Evolutionary conservation across 2,329 filamentous ascomycete species (phyloP).

Genomic region (Monosporascus sp.): DNA sequence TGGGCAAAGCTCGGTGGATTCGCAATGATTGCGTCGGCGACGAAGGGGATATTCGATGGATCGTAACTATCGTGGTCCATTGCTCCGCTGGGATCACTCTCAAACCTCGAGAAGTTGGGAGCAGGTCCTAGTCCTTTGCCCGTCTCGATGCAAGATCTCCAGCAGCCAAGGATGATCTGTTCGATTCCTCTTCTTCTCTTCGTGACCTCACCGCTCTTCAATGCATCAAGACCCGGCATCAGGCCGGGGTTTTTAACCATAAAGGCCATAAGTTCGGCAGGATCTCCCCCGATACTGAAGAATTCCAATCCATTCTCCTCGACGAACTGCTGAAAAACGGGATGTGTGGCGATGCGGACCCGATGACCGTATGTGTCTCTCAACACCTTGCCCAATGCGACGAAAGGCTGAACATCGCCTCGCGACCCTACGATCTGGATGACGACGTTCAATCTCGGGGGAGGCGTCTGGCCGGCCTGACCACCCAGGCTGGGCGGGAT

Average conservation of each 20-base stretch:
- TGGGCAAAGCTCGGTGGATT: constrained; percentile 64
- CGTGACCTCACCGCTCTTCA: constrained; percentile 62
- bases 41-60: constrained; percentile 21
- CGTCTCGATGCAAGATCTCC: constrained; percentile 68
- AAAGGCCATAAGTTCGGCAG: constrained; percentile 47
- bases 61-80: not conserved
- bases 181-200: constrained; percentile 62
- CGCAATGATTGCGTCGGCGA: constrained; percentile 36
- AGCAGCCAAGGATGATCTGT: constrained; percentile 64
- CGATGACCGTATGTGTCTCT: constrained; percentile 44
- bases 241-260: constrained; percentile 74
- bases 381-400: constrained; percentile 48
- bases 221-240: constrained; percentile 64
- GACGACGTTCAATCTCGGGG: constrained; percentile 42
- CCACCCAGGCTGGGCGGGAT: constrained; percentile 69
- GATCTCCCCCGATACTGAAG: constrained; percentile 52
- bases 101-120: constrained; percentile 31
- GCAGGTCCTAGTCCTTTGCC: constrained; percentile 51
- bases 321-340: constrained; percentile 48
- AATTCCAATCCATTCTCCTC: constrained; percentile 48
- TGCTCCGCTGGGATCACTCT: constrained; percentile 6
- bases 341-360: constrained; percentile 52
- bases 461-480: constrained; percentile 40
- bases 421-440: constrained; percentile 49
- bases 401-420: constrained; percentile 54